Conservation (phyloP, 495 filamentous ascomycete species). For the Podospora anserina region DNA sequence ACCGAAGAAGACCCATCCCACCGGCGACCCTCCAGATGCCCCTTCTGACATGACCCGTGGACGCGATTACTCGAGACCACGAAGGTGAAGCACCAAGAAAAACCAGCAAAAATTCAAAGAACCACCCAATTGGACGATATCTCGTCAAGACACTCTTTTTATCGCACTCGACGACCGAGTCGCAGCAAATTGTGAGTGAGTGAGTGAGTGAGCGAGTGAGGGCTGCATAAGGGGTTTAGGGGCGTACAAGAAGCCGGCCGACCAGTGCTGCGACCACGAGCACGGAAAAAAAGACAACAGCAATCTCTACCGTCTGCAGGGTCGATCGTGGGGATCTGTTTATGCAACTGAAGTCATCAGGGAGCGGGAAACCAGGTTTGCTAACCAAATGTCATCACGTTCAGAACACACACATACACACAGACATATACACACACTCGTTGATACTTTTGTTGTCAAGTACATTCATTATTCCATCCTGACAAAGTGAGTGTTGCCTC, state of each 20-base stretch:
- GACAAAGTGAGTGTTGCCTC: conserved; percentile 45
- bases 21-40: conserved; percentile 31
- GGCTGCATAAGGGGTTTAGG: conserved; percentile 7
- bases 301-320: conserved; percentile 14
- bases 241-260: conserved; percentile 6
- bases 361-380: neutral
- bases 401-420: conserved; percentile 42
- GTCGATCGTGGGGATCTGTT: conserved; percentile 38
- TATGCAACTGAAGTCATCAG: conserved; percentile 22
- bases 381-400: conserved; percentile 38
- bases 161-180: conserved; percentile 13
- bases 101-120: conserved; percentile 5
- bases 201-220: neutral
- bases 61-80: conserved; percentile 27
- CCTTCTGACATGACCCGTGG: conserved; percentile 34
- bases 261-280: conserved; percentile 9
- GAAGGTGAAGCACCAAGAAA: conserved; percentile 26
- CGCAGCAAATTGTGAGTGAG: conserved; percentile 26
- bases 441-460: conserved; percentile 57
- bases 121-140: conserved; percentile 27
- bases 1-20: conserved; percentile 21
- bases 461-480: conserved; percentile 59
- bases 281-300: neutral
- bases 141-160: conserved; percentile 52
- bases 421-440: conserved; percentile 51